Conservation (phyloP, 2,329 filamentous ascomycete genomes). For the Diplodia corticola region DNA sequence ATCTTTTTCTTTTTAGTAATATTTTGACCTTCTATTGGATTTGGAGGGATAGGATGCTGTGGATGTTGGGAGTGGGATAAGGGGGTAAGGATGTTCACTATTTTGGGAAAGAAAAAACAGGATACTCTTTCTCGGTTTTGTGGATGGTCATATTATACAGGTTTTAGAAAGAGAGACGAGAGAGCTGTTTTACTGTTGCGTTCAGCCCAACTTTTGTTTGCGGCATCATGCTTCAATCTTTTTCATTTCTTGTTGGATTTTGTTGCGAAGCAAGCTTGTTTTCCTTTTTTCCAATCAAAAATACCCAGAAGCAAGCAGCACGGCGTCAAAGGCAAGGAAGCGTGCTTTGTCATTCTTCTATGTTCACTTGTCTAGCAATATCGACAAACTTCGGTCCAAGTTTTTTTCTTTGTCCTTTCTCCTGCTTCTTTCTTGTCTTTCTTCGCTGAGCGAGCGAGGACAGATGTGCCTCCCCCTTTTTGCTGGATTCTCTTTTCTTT, state of each 20-base stretch:
- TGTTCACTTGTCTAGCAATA: neutral
- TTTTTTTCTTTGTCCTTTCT: neutral
- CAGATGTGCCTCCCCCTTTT: too few relatives aligned
- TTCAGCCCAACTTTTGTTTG: neutral
- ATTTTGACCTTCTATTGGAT: neutral
- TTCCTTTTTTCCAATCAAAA: constrained; percentile 1
- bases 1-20: constrained; percentile 5
- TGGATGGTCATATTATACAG: neutral
- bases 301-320: constrained; percentile 21
- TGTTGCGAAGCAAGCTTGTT: neutral
- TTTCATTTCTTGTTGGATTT: neutral
- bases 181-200: neutral
- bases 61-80: neutral
- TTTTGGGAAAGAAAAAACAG: neutral
- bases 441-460: too few relatives aligned
- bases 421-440: neutral
- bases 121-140: neutral
- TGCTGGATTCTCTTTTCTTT: too few relatives aligned
- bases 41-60: neutral
- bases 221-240: neutral
- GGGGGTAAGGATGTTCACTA: neutral
- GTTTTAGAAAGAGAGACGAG: neutral
- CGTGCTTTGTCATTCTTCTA: constrained; percentile 6
- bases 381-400: neutral
- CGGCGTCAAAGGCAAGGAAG: constrained; percentile 9